Evolutionary conservation across 73 alveolate species (phyloP), one percentile per base, ranked within the genome.

Genomic region (Stentor roeselii): DNA sequence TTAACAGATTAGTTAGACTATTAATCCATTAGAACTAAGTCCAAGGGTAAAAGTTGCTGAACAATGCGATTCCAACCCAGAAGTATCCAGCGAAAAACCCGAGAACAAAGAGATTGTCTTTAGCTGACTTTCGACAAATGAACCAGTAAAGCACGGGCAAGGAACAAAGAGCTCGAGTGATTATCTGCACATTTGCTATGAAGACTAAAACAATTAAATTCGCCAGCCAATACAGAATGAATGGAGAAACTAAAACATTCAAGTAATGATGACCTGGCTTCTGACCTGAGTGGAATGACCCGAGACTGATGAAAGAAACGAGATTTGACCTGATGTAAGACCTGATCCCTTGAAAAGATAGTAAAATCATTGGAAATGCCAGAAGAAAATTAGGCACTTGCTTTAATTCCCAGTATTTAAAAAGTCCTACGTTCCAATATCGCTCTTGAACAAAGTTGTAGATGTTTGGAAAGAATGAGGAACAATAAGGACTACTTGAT

Each of bases 401-500:
- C 59, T 76, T 76, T 0, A 35, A 31, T 76, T 76, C 84, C 74
- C 84, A 39, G 39, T 41, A 76, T 76, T n/a, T 76, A 32, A 76
- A 76, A 21, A 35, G 34, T 15, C 80, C 80, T 15, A 76, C 84
- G 2, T 76, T 39, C 59, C 84, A 76, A 76, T 39, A 76, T 76
- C 21, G 21, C 39, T 39, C 74, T 76, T 76, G 74, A 1, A 76
- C 74, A 76, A 36, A 76, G 39, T 30, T 39, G 39, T 76, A 76
- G 2, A 41, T 37, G 39, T 76, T 76, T 39, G 84, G 84, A 1
- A 76, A 37, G 32, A 39, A 39, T 27, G 15, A 6, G 1, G 60
- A 37, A 76, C 84, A 76, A 39, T 76, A 76, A 36, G 84, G 84
- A 2, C 80, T 67, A n/a, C n/a, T n/a, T n/a, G n/a, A n/a, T n/a